Evolutionary conservation across 331 rosid genomes (phyloP), one percentile per base, ranked within the genome.

Genomic region (Malus hybrid): DNA sequence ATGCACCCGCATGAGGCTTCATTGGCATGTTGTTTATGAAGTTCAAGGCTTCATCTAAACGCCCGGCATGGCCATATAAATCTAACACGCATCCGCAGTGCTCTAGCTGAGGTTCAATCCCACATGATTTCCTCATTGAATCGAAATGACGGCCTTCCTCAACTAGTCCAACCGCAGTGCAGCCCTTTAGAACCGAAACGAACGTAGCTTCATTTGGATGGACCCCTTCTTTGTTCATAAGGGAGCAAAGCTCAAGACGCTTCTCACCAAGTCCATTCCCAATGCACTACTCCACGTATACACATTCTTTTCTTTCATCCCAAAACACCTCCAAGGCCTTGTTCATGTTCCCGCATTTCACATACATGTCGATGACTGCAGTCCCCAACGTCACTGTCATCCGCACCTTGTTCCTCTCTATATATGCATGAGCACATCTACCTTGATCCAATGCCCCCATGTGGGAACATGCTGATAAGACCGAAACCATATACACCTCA

Each of bases 21-120:
- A 88, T 32, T 3, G 90, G 90, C 90, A 88, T 88, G 84, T 50
- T 28, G 4, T 80, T 73, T 39, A 88, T 82, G 80, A 83, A 69
- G 73, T 68, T 69, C 65, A 86, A 22, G 18, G 92, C 92, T 69
- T 88, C 88, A 28, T 67, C 76, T 8, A 86, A 72, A 6, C 42
- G 76, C 74, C 90, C 92, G 12, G 90, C 86, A 56, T 85, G 80
- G 74, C 85, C 83, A 24, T 77, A 82, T 63, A 88, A 75, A 82
- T 88, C 90, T 57, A 88, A 84, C 79, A 88, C 60, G 63, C 85
- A 84, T 16, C 92, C 92, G 71, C 77, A 81, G 28, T 88, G 88
- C 78, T 88, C 85, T 13, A 80, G 72, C 36, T 76, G 56, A 70
- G 90, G 90, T 19, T 83, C 87, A 67, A 86, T 77, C 46, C 81